These are phyloP conservation scores for Batkoa obscura DNA, from an alignment of 371 early-diverging fungal species.

Conservation along the genomic window DNA sequence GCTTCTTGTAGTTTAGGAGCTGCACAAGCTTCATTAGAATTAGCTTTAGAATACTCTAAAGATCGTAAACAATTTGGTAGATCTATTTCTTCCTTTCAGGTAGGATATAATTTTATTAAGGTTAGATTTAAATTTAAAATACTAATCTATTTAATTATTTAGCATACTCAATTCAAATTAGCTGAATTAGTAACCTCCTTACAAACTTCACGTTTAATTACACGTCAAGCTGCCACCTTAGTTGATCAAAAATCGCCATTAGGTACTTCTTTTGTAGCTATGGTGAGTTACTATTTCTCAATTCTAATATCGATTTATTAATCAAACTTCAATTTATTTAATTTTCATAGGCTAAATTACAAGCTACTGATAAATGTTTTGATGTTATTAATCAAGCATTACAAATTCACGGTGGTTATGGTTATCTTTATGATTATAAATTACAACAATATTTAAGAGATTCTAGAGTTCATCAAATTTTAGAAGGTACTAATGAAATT, in stretches of 20 bases:
- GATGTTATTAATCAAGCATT: constrained; percentile 19
- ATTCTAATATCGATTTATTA: too few species aligned
- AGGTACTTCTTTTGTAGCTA: constrained; percentile 18
- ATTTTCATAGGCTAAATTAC: constrained; percentile 30
- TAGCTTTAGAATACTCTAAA: constrained; percentile 23
- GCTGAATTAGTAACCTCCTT: constrained; percentile 36
- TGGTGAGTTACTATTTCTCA: constrained; percentile 6
- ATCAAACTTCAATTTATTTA: too few species aligned
- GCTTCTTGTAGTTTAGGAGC: constrained; percentile 39
- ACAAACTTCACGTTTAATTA: constrained; percentile 25
- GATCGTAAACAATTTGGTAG: constrained; percentile 34
- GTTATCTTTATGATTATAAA: constrained; percentile 37
- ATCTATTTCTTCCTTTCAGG: constrained; percentile 19
- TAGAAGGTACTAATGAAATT: constrained; percentile 38
- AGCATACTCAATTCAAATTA: constrained; percentile 33
- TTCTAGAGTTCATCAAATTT: constrained; percentile 32
- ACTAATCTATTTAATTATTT: background rate
- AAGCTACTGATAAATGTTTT: constrained; percentile 33
- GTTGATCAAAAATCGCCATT: constrained; percentile 19
- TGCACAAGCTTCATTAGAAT: constrained; percentile 30
- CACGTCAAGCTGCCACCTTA: constrained; percentile 31
- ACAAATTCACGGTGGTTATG: constrained; percentile 38
- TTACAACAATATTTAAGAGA: constrained; percentile 37
- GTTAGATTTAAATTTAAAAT: too few species aligned
- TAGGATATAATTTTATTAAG: too few species aligned